Base-by-base conservation (phyloP, 495 filamentous ascomycete genomes). In the Penicillium ochrochloron region DNA sequence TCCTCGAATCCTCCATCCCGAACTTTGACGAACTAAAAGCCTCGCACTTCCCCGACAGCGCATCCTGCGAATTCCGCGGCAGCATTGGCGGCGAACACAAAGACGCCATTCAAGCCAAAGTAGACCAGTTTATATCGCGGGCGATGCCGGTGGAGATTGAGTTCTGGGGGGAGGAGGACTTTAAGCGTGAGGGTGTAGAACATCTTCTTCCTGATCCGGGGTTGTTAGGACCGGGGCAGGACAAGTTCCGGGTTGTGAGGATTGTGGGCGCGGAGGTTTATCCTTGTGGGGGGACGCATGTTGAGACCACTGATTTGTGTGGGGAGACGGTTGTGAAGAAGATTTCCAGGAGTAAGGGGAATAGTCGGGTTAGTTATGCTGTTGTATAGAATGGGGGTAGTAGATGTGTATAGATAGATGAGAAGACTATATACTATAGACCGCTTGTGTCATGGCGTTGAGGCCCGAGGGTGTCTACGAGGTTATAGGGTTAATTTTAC, bases 201-300 rank as follows among this genome's bases (percentile, higher is more conserved):
- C 71, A 80, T 54, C 63, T 84, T 56, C 78, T 86, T 50, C 84
- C 84, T 1, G 82, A 84, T 56, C 72, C 75, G 37, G 73, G 75
- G 62, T 63, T 73, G 23, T 73, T 83, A 68, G 71, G 79, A 1
- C 70, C 78, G 5, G 81, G 76, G 29, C 6, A 58, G 19, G 82
- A 84, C 70, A 83, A 82, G 69, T 83, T 77, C 23, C 72, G 80
- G 46, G 75, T 81, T 6, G 87, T 89, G 25, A 80, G 82, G 60
- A 86, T 88, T 61, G 80, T 82, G 12, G 87, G 86, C 0, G 78
- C 80, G 27, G 86, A 85, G 70, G 79, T 76, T 37, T 88, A 88
- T 74, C 87, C 87, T 1, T 90, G 88, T 65, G 88, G 88, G 5
- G 87, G 88, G 0, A 90, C 88, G 42, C 88, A 90, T 75, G 85